Evolutionary conservation across 2,329 filamentous ascomycete genomes (phyloP), one percentile per base, ranked within the genome.

Genomic region (Claviceps sp.): DNA sequence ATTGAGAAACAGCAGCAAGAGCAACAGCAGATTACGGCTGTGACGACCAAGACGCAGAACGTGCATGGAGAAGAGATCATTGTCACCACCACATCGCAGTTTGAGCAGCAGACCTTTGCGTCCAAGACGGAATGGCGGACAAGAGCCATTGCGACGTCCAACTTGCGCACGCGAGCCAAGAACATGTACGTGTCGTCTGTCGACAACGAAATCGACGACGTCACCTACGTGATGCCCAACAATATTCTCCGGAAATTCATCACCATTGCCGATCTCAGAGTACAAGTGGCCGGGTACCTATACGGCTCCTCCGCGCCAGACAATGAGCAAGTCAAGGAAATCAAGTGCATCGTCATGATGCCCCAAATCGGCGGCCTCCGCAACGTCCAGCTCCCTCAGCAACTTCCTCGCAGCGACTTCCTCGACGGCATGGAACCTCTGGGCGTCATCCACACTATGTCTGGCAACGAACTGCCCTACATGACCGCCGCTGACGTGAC

Each of bases 41-140:
- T 96, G 20, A 97, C 93, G 0, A 98, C 94, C 49, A 96, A 95
- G 78, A 98, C 93, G 0, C 90, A 96, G 67, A 98, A 98, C 63
- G 85, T 93, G 5, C 89, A 91, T 58, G 93, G 93, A 4, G 93
- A 98, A 67, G 93, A 98, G 64, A 95, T 98, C 63, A 90, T 98
- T 60, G 91, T 97, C 26, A 96, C 93, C 0, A 98, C 94, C 0
- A 98, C 93, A 0, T 97, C 93, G 18, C 88, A 96, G 64, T 98
- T 95, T 62, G 93, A 98, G 70, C 90, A 96, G 69, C 88, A 95
- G 66, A 91, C 90, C 0, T 98, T 98, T 66, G 90, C 91, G 11
- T 97, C 91, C 18, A 97, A 97, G 80, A 98, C 93, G 0, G 93
- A 98, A 64, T 98, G 93, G 93, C 87, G 93, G 50, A 98, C 93